phyloP scores from a whole-genome alignment of 208 protist genomes.

The Leishmania guyanensis region DNA sequence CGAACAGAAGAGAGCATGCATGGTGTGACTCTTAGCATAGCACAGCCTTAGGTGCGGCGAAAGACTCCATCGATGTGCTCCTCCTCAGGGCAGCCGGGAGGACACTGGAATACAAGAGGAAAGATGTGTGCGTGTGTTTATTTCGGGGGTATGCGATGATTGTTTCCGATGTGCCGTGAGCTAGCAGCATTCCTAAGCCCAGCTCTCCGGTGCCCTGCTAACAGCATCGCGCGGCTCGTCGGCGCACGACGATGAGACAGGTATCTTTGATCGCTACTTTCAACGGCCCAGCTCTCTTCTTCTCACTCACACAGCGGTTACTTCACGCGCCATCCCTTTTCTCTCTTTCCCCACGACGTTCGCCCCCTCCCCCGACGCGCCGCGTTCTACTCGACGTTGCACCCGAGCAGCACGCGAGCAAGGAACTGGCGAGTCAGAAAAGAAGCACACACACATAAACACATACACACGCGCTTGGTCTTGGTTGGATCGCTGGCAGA shows the following conservation, averaged over 20 bases:
- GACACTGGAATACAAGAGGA: not conserved
- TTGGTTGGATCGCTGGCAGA: not conserved
- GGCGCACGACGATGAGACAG: not conserved
- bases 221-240: not conserved
- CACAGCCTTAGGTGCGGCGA: too few relatives aligned
- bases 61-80: not conserved
- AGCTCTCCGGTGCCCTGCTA: not conserved
- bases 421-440: too few relatives aligned
- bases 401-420: not conserved
- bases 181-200: not conserved
- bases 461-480: not conserved
- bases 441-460: too few relatives aligned
- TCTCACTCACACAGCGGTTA: not conserved
- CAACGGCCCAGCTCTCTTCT: not conserved
- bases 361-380: not conserved
- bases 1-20: not conserved
- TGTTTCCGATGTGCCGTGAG: not conserved
- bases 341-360: not conserved
- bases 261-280: not conserved
- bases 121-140: not conserved
- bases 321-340: not conserved
- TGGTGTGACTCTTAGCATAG: not conserved
- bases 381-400: not conserved
- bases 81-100: not conserved
- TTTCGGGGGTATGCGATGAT: not conserved